These are phyloP conservation scores for Cercospora brassicicola DNA, from an alignment of 2,329 filamentous ascomycete species.

Conservation along the genomic window DNA sequence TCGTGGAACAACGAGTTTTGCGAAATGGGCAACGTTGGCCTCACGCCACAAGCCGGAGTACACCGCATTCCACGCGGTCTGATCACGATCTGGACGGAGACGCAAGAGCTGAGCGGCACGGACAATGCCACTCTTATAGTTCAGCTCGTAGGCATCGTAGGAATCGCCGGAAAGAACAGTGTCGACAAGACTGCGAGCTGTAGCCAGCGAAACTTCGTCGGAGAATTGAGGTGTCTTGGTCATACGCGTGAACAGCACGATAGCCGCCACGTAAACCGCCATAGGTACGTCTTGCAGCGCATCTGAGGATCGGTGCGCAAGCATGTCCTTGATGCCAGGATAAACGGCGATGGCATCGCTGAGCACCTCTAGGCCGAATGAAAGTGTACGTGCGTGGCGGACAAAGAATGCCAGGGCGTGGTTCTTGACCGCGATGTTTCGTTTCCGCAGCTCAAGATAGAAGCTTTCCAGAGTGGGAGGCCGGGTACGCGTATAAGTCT, in stretches of 20 bases:
- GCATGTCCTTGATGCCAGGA: constrained; percentile 18
- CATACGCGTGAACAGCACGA: constrained; percentile 13
- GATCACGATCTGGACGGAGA: constrained; percentile 16
- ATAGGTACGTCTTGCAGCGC: constrained; percentile 8
- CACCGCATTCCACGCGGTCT: constrained; percentile 31
- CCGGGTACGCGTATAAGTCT: constrained; percentile 62
- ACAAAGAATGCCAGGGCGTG: constrained; percentile 59
- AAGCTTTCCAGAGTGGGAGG: constrained; percentile 62
- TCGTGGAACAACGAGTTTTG: background rate
- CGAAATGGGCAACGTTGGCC: constrained; percentile 14
- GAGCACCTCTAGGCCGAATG: constrained; percentile 54
- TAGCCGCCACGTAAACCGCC: constrained; percentile 12
- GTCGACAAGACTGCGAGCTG: background rate
- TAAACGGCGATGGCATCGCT: constrained; percentile 14
- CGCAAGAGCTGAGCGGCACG: constrained; percentile 35
- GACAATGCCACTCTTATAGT: constrained; percentile 22
- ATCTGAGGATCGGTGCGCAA: constrained; percentile 2
- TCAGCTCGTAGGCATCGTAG: background rate
- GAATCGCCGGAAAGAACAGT: constrained; percentile 13
- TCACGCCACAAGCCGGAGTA: constrained; percentile 30
- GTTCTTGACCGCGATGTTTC: constrained; percentile 52
- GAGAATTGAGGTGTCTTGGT: background rate
- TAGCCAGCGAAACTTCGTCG: background rate
- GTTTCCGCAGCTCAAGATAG: constrained; percentile 58
- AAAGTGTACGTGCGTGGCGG: constrained; percentile 51